Evolutionary conservation across 345 rosid genomes (phyloP).

Genomic region (Corchorus capsularis): DNA sequence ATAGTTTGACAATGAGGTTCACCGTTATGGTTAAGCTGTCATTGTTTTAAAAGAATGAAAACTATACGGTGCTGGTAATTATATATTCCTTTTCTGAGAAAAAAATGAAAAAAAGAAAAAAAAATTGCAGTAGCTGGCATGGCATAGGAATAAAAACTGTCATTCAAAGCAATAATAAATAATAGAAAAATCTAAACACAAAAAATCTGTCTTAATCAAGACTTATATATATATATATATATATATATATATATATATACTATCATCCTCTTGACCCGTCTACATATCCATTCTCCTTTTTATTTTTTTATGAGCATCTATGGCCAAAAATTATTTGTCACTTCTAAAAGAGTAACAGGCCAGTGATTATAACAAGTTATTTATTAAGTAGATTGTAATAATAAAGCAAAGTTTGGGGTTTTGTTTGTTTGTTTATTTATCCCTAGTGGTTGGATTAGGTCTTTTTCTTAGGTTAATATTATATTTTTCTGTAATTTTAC

Average conservation of each 20-base stretch:
- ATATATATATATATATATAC: neutral
- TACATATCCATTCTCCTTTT: slow-evolving; percentile 1
- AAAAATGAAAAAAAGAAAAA: slow-evolving; percentile 16
- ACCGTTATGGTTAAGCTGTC: slow-evolving; percentile 36
- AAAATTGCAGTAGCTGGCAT: neutral
- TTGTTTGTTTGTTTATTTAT: neutral
- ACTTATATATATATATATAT: neutral
- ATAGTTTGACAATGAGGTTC: slow-evolving; percentile 17
- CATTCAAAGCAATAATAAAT: neutral
- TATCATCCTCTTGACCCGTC: slow-evolving; percentile 3
- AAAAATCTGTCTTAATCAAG: neutral
- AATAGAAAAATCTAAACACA: neutral
- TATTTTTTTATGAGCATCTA: neutral
- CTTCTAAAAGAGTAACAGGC: neutral
- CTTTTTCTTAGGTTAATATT: neutral
- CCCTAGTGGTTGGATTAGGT: slow-evolving; percentile 12
- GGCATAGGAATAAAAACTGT: neutral
- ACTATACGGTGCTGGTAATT: slow-evolving; percentile 21
- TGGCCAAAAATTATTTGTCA: neutral
- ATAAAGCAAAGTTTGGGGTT: neutral
- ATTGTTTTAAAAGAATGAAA: slow-evolving; percentile 33
- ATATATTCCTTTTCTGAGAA: neutral
- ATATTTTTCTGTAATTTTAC: neutral
- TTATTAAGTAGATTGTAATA: neutral
- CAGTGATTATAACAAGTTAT: neutral